Conservation (phyloP, 192 early-diverging fungal species). For the Backusella morwellensis region DNA sequence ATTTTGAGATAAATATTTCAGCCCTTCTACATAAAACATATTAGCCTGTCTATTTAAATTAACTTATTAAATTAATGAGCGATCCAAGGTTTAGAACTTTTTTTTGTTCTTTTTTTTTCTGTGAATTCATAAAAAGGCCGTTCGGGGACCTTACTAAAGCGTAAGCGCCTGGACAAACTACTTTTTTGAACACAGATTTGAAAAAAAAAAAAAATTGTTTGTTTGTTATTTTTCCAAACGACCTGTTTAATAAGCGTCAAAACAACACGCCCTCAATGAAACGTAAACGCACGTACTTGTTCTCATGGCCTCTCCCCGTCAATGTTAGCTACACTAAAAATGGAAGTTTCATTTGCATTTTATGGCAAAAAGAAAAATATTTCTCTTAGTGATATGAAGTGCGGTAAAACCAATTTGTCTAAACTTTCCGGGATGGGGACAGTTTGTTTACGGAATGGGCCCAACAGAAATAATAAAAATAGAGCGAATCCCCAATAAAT, state of each 20-base stretch:
- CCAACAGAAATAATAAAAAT: constrained; percentile 8
- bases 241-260: neutral
- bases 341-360: neutral
- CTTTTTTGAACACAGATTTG: neutral
- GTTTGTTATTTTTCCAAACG: neutral
- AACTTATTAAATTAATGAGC: neutral
- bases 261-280: neutral
- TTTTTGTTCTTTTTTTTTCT: neutral
- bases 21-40: neutral
- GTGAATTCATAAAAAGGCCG: neutral
- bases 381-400: neutral
- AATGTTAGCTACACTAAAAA: neutral
- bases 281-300: neutral
- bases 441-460: neutral
- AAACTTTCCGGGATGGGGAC: neutral
- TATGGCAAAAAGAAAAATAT: neutral
- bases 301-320: neutral
- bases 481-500: neutral
- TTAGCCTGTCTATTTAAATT: neutral
- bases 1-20: neutral
- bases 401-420: neutral
- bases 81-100: neutral
- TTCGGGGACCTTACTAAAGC: neutral
- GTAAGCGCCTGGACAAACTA: neutral
- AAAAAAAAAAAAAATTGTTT: neutral